Base-by-base conservation (phyloP, 495 filamentous ascomycete genomes). In the Talaromyces proteolyticus region DNA sequence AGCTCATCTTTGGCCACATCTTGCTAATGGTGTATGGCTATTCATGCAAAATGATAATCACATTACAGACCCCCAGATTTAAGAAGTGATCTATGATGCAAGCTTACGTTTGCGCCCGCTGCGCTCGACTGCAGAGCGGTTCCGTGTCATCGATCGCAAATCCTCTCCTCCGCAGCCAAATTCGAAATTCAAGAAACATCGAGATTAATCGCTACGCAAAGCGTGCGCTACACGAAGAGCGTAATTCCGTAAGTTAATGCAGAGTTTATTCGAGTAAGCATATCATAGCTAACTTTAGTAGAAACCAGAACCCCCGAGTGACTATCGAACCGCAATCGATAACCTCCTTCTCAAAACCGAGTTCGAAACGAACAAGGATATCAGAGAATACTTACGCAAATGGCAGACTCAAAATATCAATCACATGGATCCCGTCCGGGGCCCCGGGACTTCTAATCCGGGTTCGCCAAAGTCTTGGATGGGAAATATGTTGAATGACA, bases 311-410 rank as follows among this genome's bases (percentile, higher is more conserved):
- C 19, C 24, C 4, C 26, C 45, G 2, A 34, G 37, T 38, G 24
- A 36, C 8, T 7, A 21, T 14, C 12, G 26, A 38, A 47, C 45
- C 19, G 42, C 57, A 1, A 48, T 62, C 49, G 57, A 65, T 38
- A 56, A 62, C 42, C 54, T 67, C 11, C 61, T 57, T 5, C 49
- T 68, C 17, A 48, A 62, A 43, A 60, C 51, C 47, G 66, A 73
- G 50, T 61, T 72, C 23, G 68, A 68, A 36, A 53, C 56, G 16
- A 61, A 66, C 38, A 58, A 57, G 39, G 55, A 72, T 42, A 77
- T 83, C 44, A 70, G 80, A 49, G 55, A 74, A 26, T 73, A 73
- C 40, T 63, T 86, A 17, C 64, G 66, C 26, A 61, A 65, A 68
- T 86, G 83, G 83, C 69, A 78, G 42, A 53, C 59, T 3, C 53